phyloP scores from a whole-genome alignment of 768 basidiomycete genomes.

The Phanerodontia chrysosporium region DNA sequence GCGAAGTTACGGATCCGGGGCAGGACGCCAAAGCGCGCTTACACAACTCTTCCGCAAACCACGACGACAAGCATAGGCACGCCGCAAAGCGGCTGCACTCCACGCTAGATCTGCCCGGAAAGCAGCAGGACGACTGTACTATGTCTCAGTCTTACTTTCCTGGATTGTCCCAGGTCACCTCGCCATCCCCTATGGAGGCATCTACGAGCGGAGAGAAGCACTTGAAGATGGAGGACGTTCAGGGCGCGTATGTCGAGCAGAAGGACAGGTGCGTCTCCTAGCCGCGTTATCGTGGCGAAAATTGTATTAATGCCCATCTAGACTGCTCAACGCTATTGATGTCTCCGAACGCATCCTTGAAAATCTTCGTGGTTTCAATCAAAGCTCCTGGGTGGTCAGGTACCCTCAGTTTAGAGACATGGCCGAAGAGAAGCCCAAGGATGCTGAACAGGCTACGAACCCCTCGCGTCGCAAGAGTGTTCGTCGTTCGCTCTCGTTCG shows the following conservation, averaged over 20 bases:
- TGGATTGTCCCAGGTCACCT: constrained; percentile 8
- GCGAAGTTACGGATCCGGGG: neutral
- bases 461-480: constrained; percentile 37
- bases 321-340: constrained; percentile 75
- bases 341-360: constrained; percentile 62
- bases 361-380: constrained; percentile 78
- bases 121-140: constrained; percentile 2
- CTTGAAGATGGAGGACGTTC: constrained; percentile 64
- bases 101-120: neutral
- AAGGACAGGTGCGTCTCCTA: constrained; percentile 55
- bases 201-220: constrained; percentile 23
- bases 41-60: constrained; percentile 1
- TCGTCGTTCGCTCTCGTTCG: constrained; percentile 77
- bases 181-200: constrained; percentile 15
- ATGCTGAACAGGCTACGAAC: constrained; percentile 24
- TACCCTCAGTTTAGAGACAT: constrained; percentile 75
- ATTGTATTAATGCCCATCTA: too few species aligned
- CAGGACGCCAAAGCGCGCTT: neutral
- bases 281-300: neutral
- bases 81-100: neutral
- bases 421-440: constrained; percentile 13
- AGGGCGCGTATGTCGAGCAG: constrained; percentile 70
- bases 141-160: constrained; percentile 28
- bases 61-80: constrained; percentile 6
- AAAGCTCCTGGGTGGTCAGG: constrained; percentile 80